Base-by-base conservation (phyloP, 2,329 filamentous ascomycete genomes). In the Pleoardoris graminearum region DNA sequence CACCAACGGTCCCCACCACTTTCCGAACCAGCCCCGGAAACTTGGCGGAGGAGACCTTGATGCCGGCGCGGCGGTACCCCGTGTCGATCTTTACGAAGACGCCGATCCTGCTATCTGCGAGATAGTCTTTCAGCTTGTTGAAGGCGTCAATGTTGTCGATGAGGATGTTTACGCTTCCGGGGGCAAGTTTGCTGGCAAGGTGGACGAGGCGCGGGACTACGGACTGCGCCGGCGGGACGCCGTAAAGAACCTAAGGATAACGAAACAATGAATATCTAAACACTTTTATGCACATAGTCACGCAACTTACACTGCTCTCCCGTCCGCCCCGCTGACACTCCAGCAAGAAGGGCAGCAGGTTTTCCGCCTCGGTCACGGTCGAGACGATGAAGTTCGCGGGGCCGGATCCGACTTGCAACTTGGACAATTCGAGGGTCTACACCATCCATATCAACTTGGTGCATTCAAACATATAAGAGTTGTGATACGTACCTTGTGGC, bases 31-130 rank as follows among this genome's bases (percentile, higher is more conserved):
- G 69, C 1, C 69, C 62, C 1, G 69, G 64, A 54, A 83, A 80
- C 2, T 71, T 72, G 0, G 71, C 60, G 0, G 82, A 82, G 6
- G 74, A 67, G 0, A 83, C 80, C 1, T 77, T 65, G 0, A 91
- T 78, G 17, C 90, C 90, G 0, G 89, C 88, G 14, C 90, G 85
- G 63, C 85, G 80, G 60, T 85, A 85, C 10, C 88, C 88, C 45
- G 88, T 85, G 67, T 93, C 88, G 33, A 93, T 82, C 63, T 92
- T 92, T 63, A 92, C 76, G 65, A 86, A 89, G 12, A 89, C 76
- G 0, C 77, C 78, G 3, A 85, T 81, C 2, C 46, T 16, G 4
- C 36, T 45, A 1, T 29, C 25, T 2, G 12, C 29, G 12, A 57
- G 22, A 76, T 73, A 14, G 66, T 72, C 45, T 79, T 80, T 1